phyloP scores from a whole-genome alignment of 495 filamentous ascomycete genomes.

The Penicillium egyptiacum region DNA sequence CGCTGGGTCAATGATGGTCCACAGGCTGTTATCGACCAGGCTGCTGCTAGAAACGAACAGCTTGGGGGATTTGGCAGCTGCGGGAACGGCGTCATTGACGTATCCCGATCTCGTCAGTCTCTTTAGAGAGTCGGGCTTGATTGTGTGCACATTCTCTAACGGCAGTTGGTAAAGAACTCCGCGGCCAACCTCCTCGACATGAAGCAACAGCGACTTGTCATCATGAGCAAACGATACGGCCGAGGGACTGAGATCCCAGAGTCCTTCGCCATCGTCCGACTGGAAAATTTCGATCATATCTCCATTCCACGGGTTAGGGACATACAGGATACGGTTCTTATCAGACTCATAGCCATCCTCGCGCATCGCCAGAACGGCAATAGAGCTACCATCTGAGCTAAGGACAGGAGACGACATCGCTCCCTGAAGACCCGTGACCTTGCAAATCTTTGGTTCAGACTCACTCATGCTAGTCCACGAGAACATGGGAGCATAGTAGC shows the following conservation, averaged over 20 bases:
- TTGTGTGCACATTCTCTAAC: constrained; percentile 47
- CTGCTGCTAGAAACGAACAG: constrained; percentile 67
- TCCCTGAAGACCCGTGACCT: constrained; percentile 54
- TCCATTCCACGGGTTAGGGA: constrained; percentile 59
- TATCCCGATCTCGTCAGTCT: constrained; percentile 60
- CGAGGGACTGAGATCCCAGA: constrained; percentile 69
- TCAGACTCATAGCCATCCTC: constrained; percentile 87
- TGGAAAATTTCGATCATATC: constrained; percentile 60
- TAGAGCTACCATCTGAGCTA: constrained; percentile 66
- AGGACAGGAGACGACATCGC: constrained; percentile 76
- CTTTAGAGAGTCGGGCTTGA: constrained; percentile 53
- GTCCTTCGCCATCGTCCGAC: constrained; percentile 59
- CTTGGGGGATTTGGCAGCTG: constrained; percentile 46
- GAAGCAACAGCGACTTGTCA: constrained; percentile 61
- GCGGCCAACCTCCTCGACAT: constrained; percentile 65
- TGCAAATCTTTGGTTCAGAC: constrained; percentile 39
- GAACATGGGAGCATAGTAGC: constrained; percentile 62
- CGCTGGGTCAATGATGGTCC: constrained; percentile 57
- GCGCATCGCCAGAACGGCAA: constrained; percentile 81
- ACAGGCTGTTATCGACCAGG: constrained; percentile 67
- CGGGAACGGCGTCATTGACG: constrained; percentile 57
- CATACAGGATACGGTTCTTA: constrained; percentile 73
- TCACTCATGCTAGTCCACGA: constrained; percentile 55
- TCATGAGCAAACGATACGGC: constrained; percentile 64
- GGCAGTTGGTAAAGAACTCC: constrained; percentile 65